phyloP scores from a whole-genome alignment of 208 protist genomes.

The Sergeia podlipaevii region DNA sequence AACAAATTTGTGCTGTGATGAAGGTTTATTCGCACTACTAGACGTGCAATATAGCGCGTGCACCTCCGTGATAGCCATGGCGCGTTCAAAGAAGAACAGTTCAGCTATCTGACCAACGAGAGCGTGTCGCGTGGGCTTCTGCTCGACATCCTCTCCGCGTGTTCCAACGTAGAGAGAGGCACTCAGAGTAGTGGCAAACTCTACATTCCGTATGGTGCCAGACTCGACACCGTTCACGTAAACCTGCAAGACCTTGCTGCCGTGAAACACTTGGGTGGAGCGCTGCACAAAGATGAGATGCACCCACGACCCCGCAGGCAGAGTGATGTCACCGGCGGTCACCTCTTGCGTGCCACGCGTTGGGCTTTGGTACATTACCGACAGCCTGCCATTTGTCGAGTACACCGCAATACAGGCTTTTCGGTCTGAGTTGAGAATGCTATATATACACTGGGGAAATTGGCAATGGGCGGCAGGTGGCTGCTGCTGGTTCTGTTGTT shows the following conservation, averaged over 20 bases:
- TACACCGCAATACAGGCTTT: conserved; percentile 21
- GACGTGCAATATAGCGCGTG: conserved; percentile 25
- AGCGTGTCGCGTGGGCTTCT: conserved; percentile 26
- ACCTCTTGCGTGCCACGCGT: conserved; percentile 4
- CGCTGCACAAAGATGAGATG: conserved; percentile 35
- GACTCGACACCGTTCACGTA: conserved; percentile 48
- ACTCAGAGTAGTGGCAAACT: conserved; percentile 43
- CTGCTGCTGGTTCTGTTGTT: conserved; percentile 1
- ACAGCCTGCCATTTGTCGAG: no score
- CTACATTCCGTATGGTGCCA: conserved; percentile 17
- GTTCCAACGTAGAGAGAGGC: conserved; percentile 53
- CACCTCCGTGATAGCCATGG: conserved; percentile 35
- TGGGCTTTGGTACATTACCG: background rate
- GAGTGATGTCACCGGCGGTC: conserved; percentile 9
- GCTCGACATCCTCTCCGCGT: conserved; percentile 51
- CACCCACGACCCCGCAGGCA: conserved; percentile 20
- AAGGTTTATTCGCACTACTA: no score
- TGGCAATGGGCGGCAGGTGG: background rate
- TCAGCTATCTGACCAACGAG: conserved; percentile 69
- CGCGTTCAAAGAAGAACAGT: conserved; percentile 56
- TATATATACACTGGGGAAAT: conserved; percentile 28
- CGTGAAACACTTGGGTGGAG: conserved; percentile 17
- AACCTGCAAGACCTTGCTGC: conserved; percentile 27
- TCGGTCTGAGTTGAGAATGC: conserved; percentile 32
- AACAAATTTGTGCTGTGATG: no score